Base-by-base conservation (phyloP, 202 grass and related monocot species). In the Panicum virgatum region DNA sequence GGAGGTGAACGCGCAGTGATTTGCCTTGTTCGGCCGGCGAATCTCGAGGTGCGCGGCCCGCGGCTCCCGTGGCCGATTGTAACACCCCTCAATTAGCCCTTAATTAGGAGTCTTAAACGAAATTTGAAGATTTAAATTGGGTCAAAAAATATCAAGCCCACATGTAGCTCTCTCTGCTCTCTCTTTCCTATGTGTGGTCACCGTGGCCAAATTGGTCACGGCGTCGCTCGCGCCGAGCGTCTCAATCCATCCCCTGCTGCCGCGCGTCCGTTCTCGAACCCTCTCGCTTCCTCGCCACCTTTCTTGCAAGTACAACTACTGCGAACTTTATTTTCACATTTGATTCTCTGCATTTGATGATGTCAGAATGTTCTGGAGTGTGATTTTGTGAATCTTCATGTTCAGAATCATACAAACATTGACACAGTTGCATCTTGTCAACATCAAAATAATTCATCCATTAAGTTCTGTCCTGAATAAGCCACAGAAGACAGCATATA, bases 391-490 rank as follows among this genome's bases (percentile, higher is more conserved):
- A 32, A 60, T 43, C 15, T 38, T 54, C 51, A 20, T 22, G 2
- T 34, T 69, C 15, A 30, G 36, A 10, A 43, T 53, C 54, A 22
- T 69, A 50, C 16, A 14, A 30, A 19, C 10, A 22, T 12, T 22
- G 30, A 20, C 71, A 25, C 72, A 37, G 37, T 2, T 38, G 19
- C 36, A 57, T 34, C 30, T 36, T 15, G 42, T 66, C 30, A 42
- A 52, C 32, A 42, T 79, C 32, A 79, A 42, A 79, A 39, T 67
- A 51, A 22, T 37, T 26, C 61, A 66, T 54, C 32, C 11, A 59
- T 75, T 57, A 12, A 19, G 62, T 20, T 39, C n/a, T 42, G 34
- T 56, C 36, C 48, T 26, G 26, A n/a, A 44, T n/a, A 80, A 43
- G 23, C n/a, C 45, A 42, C 8, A 5, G 3, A 57, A 69, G 15